Percentiles rank a stretch among this genome's conserved stretches.
Conservation (phyloP, 2,329 filamentous ascomycete species). For the Chaetomiaceae sp. region DNA sequence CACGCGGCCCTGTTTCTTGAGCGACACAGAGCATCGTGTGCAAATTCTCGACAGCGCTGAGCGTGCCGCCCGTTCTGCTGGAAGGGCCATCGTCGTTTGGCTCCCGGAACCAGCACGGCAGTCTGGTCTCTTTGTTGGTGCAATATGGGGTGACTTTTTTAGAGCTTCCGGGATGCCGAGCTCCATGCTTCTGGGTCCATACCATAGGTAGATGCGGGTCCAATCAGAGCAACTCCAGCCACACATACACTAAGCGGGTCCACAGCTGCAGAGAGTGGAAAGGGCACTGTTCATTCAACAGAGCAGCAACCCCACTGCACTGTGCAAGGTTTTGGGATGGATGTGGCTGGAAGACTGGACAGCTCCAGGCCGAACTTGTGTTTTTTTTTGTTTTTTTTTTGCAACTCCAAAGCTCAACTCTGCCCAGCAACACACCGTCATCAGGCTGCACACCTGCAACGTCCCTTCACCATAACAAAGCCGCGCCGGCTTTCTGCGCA, state of each 20-base stretch:
- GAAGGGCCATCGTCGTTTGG: conserved; percentile 24
- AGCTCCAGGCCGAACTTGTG: neutral
- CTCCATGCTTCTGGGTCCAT: conserved; percentile 3
- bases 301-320: neutral
- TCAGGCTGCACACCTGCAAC: conserved; percentile 14
- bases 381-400: too few relatives aligned
- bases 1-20: conserved; percentile 24
- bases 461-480: conserved; percentile 23
- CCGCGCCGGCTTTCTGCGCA: conserved; percentile 51
- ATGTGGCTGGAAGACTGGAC: neutral
- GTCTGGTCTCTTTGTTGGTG: neutral
- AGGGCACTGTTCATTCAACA: neutral
- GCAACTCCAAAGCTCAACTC: neutral
- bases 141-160: conserved; percentile 6
- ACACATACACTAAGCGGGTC: neutral
- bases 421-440: conserved; percentile 6
- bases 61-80: conserved; percentile 38
- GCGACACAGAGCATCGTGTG: conserved; percentile 37
- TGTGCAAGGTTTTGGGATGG: too few relatives aligned
- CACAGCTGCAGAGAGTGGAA: too few relatives aligned
- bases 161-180: conserved; percentile 1
- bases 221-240: conserved; percentile 18
- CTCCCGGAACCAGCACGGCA: neutral
- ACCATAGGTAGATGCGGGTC: too few relatives aligned
- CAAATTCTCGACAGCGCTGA: conserved; percentile 39